These are phyloP conservation scores for Ceratobasidium sp. DNA, from an alignment of 1,284 basidiomycete species.

Conservation along the genomic window DNA sequence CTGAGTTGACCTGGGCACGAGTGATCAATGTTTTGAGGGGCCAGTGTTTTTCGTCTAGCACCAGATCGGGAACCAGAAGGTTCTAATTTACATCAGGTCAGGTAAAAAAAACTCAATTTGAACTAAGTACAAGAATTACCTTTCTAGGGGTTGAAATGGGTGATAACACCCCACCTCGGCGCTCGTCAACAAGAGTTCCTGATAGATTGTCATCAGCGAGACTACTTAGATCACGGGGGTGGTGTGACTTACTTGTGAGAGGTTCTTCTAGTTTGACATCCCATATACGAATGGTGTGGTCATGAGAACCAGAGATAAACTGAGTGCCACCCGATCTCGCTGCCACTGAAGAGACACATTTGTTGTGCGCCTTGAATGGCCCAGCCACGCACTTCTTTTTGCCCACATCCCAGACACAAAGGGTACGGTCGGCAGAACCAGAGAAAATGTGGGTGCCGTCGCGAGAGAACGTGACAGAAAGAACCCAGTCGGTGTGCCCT, in stretches of 20 bases:
- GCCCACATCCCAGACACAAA: slow-evolving; percentile 39
- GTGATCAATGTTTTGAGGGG: too few relatives aligned
- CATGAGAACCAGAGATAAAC: slow-evolving; percentile 35
- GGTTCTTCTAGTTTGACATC: neutral
- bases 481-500: slow-evolving; percentile 13
- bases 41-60: too few relatives aligned
- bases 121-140: too few relatives aligned
- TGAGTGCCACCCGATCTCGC: neutral
- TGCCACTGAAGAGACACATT: slow-evolving; percentile 23
- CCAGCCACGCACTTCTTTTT: neutral
- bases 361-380: neutral
- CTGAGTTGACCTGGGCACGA: slow-evolving; percentile 4
- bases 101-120: too few relatives aligned
- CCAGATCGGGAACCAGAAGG: slow-evolving; percentile 1
- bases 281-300: slow-evolving; percentile 39
- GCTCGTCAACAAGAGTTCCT: too few relatives aligned
- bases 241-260: too few relatives aligned
- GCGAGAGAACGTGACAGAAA: slow-evolving; percentile 36
- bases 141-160: neutral
- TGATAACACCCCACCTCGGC: neutral
- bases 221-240: too few relatives aligned
- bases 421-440: slow-evolving; percentile 37
- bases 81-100: neutral
- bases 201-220: too few relatives aligned
- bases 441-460: slow-evolving; percentile 27